Percentiles rank a stretch among this genome's conserved stretches.
These are phyloP conservation scores for Naganishia albida DNA, from an alignment of 1,284 basidiomycete species.

Conservation along the genomic window DNA sequence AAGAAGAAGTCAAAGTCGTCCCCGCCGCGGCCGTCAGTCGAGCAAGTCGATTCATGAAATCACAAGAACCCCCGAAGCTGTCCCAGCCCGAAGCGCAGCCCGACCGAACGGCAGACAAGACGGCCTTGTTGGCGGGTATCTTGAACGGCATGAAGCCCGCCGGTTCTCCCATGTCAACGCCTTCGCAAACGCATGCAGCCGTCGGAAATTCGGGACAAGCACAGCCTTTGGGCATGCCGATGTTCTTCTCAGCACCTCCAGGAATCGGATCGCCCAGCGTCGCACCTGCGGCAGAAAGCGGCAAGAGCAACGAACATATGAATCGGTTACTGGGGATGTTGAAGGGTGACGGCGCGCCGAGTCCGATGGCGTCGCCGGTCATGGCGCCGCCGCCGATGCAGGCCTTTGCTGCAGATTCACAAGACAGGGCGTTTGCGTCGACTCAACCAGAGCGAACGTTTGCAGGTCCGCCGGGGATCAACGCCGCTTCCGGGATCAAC, in stretches of 20 bases:
- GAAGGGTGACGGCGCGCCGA: slow-evolving; percentile 3
- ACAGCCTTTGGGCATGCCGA: slow-evolving; percentile 6
- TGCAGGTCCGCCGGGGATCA: neutral
- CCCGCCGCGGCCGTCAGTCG: neutral
- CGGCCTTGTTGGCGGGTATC: slow-evolving; percentile 10
- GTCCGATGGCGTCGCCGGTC: no score
- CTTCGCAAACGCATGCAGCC: neutral
- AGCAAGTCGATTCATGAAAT: slow-evolving; percentile 16
- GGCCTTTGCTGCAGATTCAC: neutral
- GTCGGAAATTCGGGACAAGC: neutral
- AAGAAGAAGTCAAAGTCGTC: neutral
- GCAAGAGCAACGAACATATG: slow-evolving; percentile 25
- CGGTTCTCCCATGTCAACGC: slow-evolving; percentile 2
- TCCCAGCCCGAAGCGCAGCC: neutral
- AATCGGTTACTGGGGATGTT: slow-evolving; percentile 29
- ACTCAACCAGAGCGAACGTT: neutral
- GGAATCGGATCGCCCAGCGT: neutral
- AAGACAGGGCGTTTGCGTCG: no score
- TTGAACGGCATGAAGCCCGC: slow-evolving; percentile 8
- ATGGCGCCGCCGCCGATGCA: no score
- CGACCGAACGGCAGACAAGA: neutral
- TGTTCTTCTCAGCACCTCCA: slow-evolving; percentile 16
- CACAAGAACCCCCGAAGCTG: neutral
- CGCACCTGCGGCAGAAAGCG: neutral
- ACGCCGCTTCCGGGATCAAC: neutral